Evolutionary conservation across 1,139 yeast species (phyloP).

Genomic region (Nakaseomyces sp.): DNA sequence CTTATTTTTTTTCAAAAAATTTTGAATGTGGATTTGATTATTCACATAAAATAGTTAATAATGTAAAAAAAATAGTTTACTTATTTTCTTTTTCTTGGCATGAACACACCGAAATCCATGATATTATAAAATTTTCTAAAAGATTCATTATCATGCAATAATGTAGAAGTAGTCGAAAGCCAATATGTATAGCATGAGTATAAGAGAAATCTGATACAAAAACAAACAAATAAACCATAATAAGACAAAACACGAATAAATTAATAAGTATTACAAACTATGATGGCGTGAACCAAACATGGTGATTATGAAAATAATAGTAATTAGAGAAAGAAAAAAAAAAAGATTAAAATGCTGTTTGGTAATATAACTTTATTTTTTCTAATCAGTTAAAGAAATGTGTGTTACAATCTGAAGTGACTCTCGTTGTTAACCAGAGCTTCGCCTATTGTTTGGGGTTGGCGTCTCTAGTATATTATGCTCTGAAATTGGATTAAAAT

Average conservation of each 20-base stretch:
- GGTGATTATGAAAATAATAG: not conserved
- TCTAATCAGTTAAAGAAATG: no score
- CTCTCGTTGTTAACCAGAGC: not conserved
- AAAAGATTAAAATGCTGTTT: not conserved
- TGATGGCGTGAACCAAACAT: not conserved
- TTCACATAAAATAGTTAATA: no score
- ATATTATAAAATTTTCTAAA: no score
- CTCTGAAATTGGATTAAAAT: conserved; percentile 1
- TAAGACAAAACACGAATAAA: not conserved
- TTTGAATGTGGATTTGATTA: no score
- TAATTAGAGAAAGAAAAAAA: not conserved
- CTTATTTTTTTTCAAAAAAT: conserved; percentile 6
- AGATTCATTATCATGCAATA: no score
- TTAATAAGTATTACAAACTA: not conserved
- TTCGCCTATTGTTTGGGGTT: conserved; percentile 4
- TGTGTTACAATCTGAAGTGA: no score
- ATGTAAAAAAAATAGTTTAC: no score
- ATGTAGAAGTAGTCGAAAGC: no score
- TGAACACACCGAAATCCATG: no score
- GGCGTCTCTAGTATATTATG: conserved; percentile 5
- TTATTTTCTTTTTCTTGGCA: no score
- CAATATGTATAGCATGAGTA: no score
- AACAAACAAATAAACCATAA: not conserved
- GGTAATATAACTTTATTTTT: not conserved
- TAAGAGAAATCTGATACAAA: no score